Conservation (phyloP, 2,329 filamentous ascomycete species). For the Fusarium sarcochroum region DNA sequence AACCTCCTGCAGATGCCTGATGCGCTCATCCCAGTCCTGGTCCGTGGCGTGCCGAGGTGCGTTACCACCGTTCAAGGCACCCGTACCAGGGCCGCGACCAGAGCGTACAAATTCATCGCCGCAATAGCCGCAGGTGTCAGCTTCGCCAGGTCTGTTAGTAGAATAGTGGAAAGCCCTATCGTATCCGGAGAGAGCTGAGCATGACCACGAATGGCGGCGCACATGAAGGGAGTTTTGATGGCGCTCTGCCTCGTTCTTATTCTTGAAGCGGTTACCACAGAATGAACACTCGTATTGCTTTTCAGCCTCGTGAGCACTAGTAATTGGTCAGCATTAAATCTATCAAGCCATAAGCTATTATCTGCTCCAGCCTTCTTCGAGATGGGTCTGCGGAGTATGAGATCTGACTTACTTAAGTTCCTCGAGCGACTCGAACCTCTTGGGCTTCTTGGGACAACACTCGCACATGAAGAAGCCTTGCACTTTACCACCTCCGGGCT, state of each 20-base stretch:
- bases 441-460: conserved; percentile 42
- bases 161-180: conserved; percentile 91
- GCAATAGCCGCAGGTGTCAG: conserved; percentile 94
- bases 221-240: conserved; percentile 97
- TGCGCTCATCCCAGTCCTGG: conserved; percentile 88
- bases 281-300: conserved; percentile 96
- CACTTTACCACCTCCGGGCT: conserved; percentile 63
- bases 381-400: conserved; percentile 12
- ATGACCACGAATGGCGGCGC: conserved; percentile 95
- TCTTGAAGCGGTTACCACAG: conserved; percentile 97
- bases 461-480: conserved; percentile 58
- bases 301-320: conserved; percentile 88
- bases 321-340: conserved; percentile 48
- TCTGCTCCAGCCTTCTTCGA: conserved; percentile 21
- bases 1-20: conserved; percentile 87
- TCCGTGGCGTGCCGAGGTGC: conserved; percentile 72
- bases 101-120: conserved; percentile 84
- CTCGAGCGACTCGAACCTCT: conserved; percentile 41
- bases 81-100: conserved; percentile 57
- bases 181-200: conserved; percentile 83
- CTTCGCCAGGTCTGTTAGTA: conserved; percentile 73
- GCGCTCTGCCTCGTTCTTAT: conserved; percentile 97
- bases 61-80: conserved; percentile 54
- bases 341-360: no score
- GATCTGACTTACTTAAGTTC: conserved; percentile 75